Percentiles rank a stretch among this genome's conserved stretches.
phyloP scores from a whole-genome alignment of 139 green algal genomes.

The Closterium sp. region DNA sequence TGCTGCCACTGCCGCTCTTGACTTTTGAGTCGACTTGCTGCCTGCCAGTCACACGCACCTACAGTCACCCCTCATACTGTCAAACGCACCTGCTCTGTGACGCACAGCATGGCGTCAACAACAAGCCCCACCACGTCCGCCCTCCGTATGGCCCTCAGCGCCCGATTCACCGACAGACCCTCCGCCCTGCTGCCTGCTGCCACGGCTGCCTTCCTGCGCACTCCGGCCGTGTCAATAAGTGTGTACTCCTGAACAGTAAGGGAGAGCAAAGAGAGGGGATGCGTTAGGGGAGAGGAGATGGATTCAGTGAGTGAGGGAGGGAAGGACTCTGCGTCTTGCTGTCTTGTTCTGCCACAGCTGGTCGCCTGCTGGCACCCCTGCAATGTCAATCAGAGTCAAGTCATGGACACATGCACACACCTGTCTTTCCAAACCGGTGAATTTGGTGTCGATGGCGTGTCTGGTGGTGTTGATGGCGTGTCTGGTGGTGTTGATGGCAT shows the following conservation, averaged over 20 bases:
- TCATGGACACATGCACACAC: constrained; percentile 6
- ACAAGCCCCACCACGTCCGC: constrained; percentile 88
- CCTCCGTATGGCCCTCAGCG: constrained; percentile 79
- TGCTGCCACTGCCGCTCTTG: constrained; percentile 64
- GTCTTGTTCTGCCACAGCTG: too few relatives aligned
- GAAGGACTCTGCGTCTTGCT: too few relatives aligned
- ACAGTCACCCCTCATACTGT: neutral
- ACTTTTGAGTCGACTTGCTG: constrained; percentile 91
- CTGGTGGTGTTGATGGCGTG: constrained; percentile 97
- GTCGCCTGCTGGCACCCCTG: constrained; percentile 26
- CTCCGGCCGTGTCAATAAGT: constrained; percentile 96
- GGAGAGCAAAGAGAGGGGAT: too few relatives aligned
- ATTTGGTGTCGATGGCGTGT: constrained; percentile 87
- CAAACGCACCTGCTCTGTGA: constrained; percentile 65
- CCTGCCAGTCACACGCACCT: constrained; percentile 38
- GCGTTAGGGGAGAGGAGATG: too few relatives aligned
- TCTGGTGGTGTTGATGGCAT: constrained; percentile 94
- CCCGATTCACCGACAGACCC: constrained; percentile 73
- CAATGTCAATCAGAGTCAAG: neutral
- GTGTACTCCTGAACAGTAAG: constrained; percentile 60
- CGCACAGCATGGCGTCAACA: constrained; percentile 78
- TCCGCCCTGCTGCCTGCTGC: constrained; percentile 58
- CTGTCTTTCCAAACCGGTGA: constrained; percentile 54
- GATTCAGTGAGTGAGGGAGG: too few relatives aligned
- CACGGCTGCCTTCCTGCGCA: constrained; percentile 79